phyloP scores from a whole-genome alignment of 208 protist species.

The Novymonas esmeraldas region DNA sequence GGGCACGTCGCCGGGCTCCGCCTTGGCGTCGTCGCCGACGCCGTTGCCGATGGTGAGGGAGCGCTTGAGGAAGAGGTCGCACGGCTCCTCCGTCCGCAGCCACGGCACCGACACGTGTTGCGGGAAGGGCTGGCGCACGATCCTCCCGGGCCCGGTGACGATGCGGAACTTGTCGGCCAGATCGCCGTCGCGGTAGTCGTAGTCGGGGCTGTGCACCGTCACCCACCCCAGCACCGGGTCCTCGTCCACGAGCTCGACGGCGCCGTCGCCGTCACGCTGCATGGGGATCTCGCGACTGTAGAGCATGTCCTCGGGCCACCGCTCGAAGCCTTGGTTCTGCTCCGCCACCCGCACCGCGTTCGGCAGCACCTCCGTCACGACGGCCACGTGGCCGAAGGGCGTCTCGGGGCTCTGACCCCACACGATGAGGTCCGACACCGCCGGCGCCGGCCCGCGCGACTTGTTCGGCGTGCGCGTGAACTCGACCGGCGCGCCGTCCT shows the following conservation, averaged over 20 bases:
- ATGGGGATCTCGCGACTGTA: constrained; percentile 62
- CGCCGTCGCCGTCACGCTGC: constrained; percentile 18
- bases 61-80: constrained; percentile 66
- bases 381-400: constrained; percentile 65
- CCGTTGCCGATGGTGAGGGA: constrained; percentile 40
- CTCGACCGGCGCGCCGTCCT: constrained; percentile 28
- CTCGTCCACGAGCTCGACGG: constrained; percentile 48
- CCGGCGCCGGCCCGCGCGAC: constrained; percentile 22
- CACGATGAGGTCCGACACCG: constrained; percentile 61
- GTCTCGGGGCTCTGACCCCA: constrained; percentile 47
- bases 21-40: constrained; percentile 35
- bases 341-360: constrained; percentile 56
- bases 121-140: constrained; percentile 50
- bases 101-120: constrained; percentile 57
- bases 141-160: constrained; percentile 40
- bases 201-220: constrained; percentile 43
- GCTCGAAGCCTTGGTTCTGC: constrained; percentile 71
- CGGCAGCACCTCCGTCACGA: constrained; percentile 47
- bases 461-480: constrained; percentile 45
- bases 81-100: constrained; percentile 43
- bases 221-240: constrained; percentile 71
- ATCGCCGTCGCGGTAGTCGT: constrained; percentile 56
- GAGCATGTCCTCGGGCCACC: constrained; percentile 44
- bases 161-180: constrained; percentile 64
- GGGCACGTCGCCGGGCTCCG: constrained; percentile 48